Percentiles rank a stretch among this genome's conserved stretches.
These are phyloP conservation scores for Citrullus mucosospermus DNA, from an alignment of 306 rosid genomes.

Conservation along the genomic window DNA sequence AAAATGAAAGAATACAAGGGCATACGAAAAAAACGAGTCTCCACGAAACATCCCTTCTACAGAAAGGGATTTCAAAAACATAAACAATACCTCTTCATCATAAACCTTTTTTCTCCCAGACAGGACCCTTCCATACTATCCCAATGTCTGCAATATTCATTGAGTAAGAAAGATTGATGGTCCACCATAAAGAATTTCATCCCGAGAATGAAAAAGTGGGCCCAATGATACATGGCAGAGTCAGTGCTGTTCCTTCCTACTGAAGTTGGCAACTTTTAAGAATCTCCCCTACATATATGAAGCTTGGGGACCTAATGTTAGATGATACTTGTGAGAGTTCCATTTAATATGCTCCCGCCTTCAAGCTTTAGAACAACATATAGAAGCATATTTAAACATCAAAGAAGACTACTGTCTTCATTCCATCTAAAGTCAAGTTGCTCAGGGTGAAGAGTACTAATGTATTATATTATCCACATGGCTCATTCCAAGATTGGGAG, in stretches of 20 bases:
- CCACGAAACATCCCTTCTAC: too few relatives aligned
- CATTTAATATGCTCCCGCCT: background rate
- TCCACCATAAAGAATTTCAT: too few relatives aligned
- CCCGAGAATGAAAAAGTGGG: too few relatives aligned
- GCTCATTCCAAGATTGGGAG: background rate
- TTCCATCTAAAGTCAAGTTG: background rate
- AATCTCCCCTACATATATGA: background rate
- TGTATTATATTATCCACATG: background rate
- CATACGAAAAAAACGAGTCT: too few relatives aligned
- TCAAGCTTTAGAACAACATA: background rate
- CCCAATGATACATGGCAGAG: background rate
- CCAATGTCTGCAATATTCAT: too few relatives aligned
- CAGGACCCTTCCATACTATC: background rate
- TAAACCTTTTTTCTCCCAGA: background rate
- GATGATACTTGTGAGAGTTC: background rate
- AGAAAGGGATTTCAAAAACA: background rate
- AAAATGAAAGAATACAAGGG: too few relatives aligned
- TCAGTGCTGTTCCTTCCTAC: background rate
- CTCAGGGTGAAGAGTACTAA: background rate
- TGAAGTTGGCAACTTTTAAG: background rate
- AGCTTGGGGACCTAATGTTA: background rate
- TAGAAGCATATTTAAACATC: background rate
- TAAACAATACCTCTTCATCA: background rate
- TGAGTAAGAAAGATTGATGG: too few relatives aligned
- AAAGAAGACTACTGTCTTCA: background rate